Percentiles rank a stretch among this genome's conserved stretches.
These are phyloP conservation scores for Gossypium schwendimanii DNA, from an alignment of 441 rosid genomes.

Conservation along the genomic window DNA sequence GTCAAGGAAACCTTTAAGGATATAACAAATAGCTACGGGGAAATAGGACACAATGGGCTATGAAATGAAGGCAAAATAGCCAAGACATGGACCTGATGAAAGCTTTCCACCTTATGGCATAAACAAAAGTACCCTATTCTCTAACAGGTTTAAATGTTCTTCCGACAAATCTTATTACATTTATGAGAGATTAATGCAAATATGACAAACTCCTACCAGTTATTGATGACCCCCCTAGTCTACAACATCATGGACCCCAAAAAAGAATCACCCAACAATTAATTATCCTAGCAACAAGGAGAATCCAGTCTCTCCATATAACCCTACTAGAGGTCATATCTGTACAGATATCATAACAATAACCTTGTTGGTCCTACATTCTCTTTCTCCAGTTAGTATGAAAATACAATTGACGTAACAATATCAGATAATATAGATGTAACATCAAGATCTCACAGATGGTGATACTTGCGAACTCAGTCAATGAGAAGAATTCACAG, in stretches of 20 bases:
- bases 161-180: neutral
- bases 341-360: conserved; percentile 11
- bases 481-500: neutral
- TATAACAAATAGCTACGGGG: neutral
- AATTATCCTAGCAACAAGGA: conserved; percentile 14
- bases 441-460: neutral
- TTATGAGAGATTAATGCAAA: conserved; percentile 9
- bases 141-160: conserved; percentile 1
- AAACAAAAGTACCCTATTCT: conserved; percentile 1
- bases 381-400: neutral
- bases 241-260: conserved; percentile 10
- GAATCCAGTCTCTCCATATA: conserved; percentile 4
- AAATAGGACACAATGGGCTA: neutral
- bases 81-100: neutral
- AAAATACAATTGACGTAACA: neutral
- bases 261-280: conserved; percentile 16
- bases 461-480: neutral
- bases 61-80: neutral
- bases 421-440: neutral
- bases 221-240: neutral
- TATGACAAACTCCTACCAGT: neutral
- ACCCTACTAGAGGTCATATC: conserved; percentile 5
- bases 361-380: conserved; percentile 5
- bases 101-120: conserved; percentile 1
- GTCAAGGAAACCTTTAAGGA: neutral